These are phyloP conservation scores for Hura crepitans DNA, from an alignment of 441 rosid genomes.

Conservation along the genomic window DNA sequence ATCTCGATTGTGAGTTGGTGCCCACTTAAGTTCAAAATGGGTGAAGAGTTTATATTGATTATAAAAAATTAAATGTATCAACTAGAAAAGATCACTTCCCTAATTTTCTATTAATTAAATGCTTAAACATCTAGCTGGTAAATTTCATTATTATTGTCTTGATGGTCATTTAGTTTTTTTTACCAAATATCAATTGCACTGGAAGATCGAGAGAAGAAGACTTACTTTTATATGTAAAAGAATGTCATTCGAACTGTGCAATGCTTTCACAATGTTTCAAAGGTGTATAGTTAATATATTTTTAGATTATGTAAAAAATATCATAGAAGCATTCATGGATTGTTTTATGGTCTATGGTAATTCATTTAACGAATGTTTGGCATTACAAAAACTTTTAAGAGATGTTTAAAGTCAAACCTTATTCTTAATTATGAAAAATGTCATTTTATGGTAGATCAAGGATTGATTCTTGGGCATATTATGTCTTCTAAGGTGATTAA, in stretches of 20 bases:
- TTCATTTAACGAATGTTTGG: background rate
- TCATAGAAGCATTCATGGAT: no score
- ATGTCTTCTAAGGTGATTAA: background rate
- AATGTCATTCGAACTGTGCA: no score
- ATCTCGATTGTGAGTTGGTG: background rate
- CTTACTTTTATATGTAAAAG: background rate
- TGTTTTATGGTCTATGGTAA: no score
- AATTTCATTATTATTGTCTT: no score
- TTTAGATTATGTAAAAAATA: no score
- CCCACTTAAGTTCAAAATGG: background rate
- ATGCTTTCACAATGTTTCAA: no score
- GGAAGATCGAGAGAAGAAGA: background rate
- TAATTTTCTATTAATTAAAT: no score
- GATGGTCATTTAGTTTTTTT: no score
- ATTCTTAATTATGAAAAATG: conserved; percentile 8
- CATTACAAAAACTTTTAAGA: background rate
- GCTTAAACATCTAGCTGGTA: no score
- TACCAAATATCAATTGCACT: background rate
- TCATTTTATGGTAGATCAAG: conserved; percentile 7
- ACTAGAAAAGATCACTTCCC: background rate
- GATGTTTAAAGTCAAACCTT: conserved; percentile 1
- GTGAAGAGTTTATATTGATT: background rate
- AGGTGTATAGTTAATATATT: no score
- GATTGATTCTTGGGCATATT: background rate
- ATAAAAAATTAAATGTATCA: background rate